Conservation (phyloP, 345 rosid species). For the Eucalyptus polyanthemos region DNA sequence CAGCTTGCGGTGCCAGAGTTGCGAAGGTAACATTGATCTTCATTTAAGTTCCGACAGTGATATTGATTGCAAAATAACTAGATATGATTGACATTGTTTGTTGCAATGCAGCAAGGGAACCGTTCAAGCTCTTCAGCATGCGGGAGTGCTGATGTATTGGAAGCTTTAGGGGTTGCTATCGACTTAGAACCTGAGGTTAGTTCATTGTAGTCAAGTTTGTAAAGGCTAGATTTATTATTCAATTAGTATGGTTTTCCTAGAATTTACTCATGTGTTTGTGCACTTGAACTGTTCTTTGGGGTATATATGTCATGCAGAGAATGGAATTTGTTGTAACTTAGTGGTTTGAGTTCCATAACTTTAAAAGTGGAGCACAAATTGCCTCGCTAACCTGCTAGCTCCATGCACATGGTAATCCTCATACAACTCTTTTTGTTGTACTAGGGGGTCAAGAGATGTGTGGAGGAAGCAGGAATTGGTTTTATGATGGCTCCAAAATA, state of each 20-base stretch:
- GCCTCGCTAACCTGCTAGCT: not conserved
- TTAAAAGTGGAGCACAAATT: not conserved
- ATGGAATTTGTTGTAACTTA: not conserved
- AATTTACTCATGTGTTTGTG: not conserved
- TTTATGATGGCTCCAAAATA: conserved; percentile 88
- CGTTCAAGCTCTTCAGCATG: conserved; percentile 97
- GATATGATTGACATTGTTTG: not conserved
- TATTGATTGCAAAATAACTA: not conserved
- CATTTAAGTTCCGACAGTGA: not conserved
- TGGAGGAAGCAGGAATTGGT: conserved; percentile 78
- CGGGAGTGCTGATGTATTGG: conserved; percentile 96
- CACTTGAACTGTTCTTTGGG: not conserved
- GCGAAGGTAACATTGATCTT: conserved; percentile 50
- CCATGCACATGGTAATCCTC: not conserved
- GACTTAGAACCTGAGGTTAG: conserved; percentile 76
- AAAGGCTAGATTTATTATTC: not conserved
- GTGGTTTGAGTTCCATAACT: not conserved
- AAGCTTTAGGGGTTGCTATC: conserved; percentile 63
- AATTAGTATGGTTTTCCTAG: not conserved
- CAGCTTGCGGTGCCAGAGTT: conserved; percentile 94
- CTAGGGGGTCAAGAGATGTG: conserved; percentile 61
- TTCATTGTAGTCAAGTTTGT: not conserved
- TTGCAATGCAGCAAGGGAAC: conserved; percentile 70
- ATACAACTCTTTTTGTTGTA: not conserved
- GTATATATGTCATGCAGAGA: not conserved